phyloP scores from a whole-genome alignment of 2,329 filamentous ascomycete species.

The Diaporthe eres region DNA sequence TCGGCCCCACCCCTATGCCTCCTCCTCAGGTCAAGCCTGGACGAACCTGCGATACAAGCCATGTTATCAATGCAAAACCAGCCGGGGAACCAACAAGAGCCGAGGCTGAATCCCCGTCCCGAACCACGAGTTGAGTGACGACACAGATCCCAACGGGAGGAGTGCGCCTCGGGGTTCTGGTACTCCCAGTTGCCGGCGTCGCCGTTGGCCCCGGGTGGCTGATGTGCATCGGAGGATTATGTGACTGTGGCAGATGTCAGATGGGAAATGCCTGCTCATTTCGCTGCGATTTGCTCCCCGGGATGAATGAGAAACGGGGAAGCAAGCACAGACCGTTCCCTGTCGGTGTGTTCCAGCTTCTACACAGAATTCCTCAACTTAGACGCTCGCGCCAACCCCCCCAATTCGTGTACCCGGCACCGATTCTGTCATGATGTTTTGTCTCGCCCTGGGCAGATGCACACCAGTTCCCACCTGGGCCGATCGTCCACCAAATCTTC shows the following conservation, averaged over 20 bases:
- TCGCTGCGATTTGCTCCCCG: conserved; percentile 14
- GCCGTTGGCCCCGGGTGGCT: conserved; percentile 24
- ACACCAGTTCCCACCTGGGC: neutral
- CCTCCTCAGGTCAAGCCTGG: conserved; percentile 20
- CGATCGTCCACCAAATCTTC: neutral
- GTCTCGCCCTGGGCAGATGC: neutral
- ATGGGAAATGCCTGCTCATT: conserved; percentile 26
- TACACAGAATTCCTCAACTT: conserved; percentile 10
- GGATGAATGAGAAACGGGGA: neutral
- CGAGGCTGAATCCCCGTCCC: neutral
- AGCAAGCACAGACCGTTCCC: conserved; percentile 30
- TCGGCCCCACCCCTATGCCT: conserved; percentile 18
- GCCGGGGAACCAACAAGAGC: neutral
- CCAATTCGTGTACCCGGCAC: conserved; percentile 9
- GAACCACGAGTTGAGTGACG: neutral
- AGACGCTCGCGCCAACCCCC: conserved; percentile 15
- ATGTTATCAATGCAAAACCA: neutral
- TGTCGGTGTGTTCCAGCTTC: conserved; percentile 31
- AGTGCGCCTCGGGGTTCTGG: neutral
- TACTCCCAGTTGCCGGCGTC: conserved; percentile 3
- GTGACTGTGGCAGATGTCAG: conserved; percentile 30
- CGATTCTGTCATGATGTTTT: conserved; percentile 14
- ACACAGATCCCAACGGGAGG: neutral
- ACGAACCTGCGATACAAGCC: conserved; percentile 22
- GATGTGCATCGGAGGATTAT: conserved; percentile 28